These are phyloP conservation scores for Neofusicoccum umdonicola DNA, from an alignment of 2,329 filamentous ascomycete species.

Conservation along the genomic window DNA sequence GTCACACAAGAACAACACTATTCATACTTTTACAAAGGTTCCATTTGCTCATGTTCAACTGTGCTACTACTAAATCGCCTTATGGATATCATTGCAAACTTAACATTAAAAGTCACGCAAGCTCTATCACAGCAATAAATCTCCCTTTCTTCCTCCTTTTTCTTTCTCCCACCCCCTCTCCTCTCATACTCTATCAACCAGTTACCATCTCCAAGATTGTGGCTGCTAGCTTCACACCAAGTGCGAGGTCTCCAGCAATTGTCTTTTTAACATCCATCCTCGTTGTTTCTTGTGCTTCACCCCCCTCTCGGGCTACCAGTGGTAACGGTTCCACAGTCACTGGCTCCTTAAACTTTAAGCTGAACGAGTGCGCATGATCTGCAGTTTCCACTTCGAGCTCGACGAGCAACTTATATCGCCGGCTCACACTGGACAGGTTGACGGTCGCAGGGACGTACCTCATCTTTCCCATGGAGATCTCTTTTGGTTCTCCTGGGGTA, in stretches of 20 bases:
- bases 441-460: neutral
- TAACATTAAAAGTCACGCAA: too few relatives aligned
- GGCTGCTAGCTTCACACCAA: neutral
- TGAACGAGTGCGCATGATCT: neutral
- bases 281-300: neutral
- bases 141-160: too few relatives aligned
- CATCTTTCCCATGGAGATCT: conserved; percentile 1
- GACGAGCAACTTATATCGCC: neutral
- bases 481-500: neutral
- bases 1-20: too few relatives aligned
- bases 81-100: too few relatives aligned
- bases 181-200: neutral
- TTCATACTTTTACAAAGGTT: too few relatives aligned
- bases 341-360: neutral
- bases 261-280: neutral
- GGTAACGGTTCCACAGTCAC: neutral
- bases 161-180: too few relatives aligned
- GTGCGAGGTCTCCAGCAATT: neutral
- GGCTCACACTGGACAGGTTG: neutral
- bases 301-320: neutral
- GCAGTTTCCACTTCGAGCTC: neutral
- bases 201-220: neutral
- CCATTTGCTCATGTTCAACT: too few relatives aligned
- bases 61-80: too few relatives aligned
- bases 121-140: too few relatives aligned